These are phyloP conservation scores for Scenedesmus sp. DNA, from an alignment of 163 green algal species.

Conservation along the genomic window DNA sequence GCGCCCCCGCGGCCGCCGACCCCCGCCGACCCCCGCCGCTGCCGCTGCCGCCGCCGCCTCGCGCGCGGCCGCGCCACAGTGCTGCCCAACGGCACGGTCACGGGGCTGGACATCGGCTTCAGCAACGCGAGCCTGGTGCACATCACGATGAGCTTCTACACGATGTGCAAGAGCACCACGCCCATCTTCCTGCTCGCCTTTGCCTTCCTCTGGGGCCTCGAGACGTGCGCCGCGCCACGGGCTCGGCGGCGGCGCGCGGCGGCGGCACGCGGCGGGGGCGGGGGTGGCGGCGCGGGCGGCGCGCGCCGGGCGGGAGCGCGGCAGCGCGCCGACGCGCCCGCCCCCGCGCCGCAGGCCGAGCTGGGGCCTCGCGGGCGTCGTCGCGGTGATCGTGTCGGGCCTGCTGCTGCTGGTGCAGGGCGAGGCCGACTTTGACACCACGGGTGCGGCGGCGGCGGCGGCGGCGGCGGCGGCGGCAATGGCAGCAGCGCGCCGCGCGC, in stretches of 20 bases:
- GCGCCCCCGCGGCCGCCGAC: not conserved
- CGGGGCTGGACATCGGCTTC: conserved; percentile 92
- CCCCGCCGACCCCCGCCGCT: not conserved
- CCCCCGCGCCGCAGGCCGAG: conserved; percentile 59
- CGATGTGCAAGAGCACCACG: conserved; percentile 95
- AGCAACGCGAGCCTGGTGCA: conserved; percentile 88
- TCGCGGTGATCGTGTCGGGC: conserved; percentile 83
- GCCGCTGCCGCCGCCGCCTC: not conserved
- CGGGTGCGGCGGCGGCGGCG: too few species aligned
- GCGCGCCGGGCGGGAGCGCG: too few species aligned
- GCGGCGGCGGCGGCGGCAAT: too few species aligned
- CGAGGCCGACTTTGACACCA: conserved; percentile 84
- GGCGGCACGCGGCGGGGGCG: too few species aligned
- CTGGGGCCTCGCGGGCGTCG: conserved; percentile 74
- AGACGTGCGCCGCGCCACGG: conserved; percentile 69
- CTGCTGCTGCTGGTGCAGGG: conserved; percentile 88
- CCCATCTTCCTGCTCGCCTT: conserved; percentile 92
- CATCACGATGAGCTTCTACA: conserved; percentile 96
- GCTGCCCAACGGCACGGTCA: conserved; percentile 86
- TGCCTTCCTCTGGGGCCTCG: conserved; percentile 90
- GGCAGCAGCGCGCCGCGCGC: too few species aligned
- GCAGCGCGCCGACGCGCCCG: too few species aligned
- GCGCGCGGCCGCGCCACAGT: conserved; percentile 53
- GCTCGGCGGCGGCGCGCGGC: too few species aligned
- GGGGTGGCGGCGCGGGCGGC: too few species aligned